phyloP scores from a whole-genome alignment of 2,329 filamentous ascomycete species.

The Gaeumannomyces sp. region DNA sequence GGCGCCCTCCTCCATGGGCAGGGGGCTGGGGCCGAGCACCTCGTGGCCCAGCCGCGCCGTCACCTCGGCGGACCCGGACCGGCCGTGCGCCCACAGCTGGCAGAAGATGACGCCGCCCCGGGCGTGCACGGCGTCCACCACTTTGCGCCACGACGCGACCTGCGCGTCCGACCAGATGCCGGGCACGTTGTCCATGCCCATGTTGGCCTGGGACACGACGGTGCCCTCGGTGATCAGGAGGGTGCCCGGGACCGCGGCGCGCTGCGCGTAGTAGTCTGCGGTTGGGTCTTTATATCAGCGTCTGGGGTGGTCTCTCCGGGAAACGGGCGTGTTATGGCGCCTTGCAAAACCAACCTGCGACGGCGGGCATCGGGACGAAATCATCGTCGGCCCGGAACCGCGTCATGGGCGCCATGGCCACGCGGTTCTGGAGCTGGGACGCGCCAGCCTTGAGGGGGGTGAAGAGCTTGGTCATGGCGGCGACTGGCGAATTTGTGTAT shows the following conservation, averaged over 20 bases:
- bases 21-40: conserved; percentile 33
- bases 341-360: conserved; percentile 14
- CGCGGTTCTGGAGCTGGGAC: conserved; percentile 39
- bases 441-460: conserved; percentile 37
- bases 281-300: not conserved
- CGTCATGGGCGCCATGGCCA: conserved; percentile 46
- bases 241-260: conserved; percentile 32
- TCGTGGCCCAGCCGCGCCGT: conserved; percentile 23
- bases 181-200: conserved; percentile 40
- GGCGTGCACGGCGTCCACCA: conserved; percentile 56
- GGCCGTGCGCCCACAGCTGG: conserved; percentile 49
- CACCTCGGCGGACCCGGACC: conserved; percentile 26
- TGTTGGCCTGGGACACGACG: conserved; percentile 30
- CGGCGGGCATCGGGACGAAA: conserved; percentile 21
- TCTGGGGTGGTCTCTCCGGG: not conserved
- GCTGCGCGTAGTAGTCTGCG: conserved; percentile 35
- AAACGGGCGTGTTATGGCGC: not conserved
- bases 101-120: conserved; percentile 53
- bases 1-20: conserved; percentile 37
- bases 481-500: conserved; percentile 17
- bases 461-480: conserved; percentile 22
- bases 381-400: conserved; percentile 40
- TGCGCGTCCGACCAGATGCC: conserved; percentile 52
- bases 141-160: conserved; percentile 49
- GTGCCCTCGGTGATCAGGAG: conserved; percentile 41